Conservation (phyloP, 306 rosid genomes). For the Ormosia semicastrata region DNA sequence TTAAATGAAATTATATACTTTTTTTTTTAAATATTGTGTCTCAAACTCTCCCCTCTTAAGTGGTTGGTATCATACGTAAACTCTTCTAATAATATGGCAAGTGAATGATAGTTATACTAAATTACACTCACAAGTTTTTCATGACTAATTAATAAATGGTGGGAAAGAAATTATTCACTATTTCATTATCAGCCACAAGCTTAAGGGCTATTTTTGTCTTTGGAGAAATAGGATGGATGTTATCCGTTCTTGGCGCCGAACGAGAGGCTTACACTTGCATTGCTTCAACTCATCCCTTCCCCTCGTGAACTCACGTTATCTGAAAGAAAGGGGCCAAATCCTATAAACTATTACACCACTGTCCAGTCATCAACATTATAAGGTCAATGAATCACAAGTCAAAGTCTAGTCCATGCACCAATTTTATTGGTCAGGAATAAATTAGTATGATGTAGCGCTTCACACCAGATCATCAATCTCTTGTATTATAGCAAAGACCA, state of each 20-base stretch:
- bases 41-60: not conserved
- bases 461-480: slow-evolving; percentile 23
- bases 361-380: not conserved
- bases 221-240: slow-evolving; percentile 19
- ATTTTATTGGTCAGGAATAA: not conserved
- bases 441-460: not conserved
- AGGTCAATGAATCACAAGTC: slow-evolving; percentile 1
- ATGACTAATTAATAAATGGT: not conserved
- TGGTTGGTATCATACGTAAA: not conserved
- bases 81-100: not conserved
- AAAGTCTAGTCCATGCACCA: not conserved
- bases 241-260: slow-evolving; percentile 40
- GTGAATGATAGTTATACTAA: not conserved
- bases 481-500: not conserved
- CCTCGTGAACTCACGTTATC: slow-evolving; percentile 39
- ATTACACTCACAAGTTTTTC: not conserved
- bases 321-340: slow-evolving; percentile 15
- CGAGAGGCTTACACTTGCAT: slow-evolving; percentile 47
- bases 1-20: too few species aligned
- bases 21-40: too few species aligned
- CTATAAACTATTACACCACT: not conserved
- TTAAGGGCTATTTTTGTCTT: not conserved
- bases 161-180: not conserved
- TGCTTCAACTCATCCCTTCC: slow-evolving; percentile 24
- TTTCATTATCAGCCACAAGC: slow-evolving; percentile 2